These are phyloP conservation scores for Thielaviopsis populi DNA, from an alignment of 2,329 filamentous ascomycete genomes.

Conservation along the genomic window DNA sequence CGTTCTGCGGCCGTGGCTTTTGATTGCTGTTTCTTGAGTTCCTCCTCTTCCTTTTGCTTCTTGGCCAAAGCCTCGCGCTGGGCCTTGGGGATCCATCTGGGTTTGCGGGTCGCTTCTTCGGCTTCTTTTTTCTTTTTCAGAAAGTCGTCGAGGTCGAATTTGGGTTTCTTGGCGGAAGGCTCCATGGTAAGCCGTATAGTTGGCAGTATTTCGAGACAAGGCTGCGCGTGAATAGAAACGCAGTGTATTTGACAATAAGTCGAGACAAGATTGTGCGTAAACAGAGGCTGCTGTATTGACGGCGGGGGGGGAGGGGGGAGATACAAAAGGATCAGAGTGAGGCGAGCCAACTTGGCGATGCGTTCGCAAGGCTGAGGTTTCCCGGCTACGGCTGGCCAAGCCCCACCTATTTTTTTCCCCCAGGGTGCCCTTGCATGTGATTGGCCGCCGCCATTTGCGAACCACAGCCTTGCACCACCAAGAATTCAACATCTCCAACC, in stretches of 20 bases:
- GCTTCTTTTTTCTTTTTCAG: conserved; percentile 73
- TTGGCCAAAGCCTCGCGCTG: conserved; percentile 67
- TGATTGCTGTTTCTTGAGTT: conserved; percentile 22
- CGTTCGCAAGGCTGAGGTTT: not conserved
- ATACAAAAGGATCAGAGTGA: not conserved
- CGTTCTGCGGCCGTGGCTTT: conserved; percentile 13
- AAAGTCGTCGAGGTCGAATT: conserved; percentile 69
- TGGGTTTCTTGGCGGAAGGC: conserved; percentile 29
- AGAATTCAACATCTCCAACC: not conserved
- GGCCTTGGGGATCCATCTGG: conserved; percentile 72
- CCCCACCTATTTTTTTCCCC: not conserved
- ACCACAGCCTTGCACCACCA: not conserved
- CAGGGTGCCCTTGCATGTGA: not conserved
- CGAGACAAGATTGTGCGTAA: too few relatives aligned
- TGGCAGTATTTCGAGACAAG: not conserved
- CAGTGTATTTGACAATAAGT: too few relatives aligned
- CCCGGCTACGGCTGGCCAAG: not conserved
- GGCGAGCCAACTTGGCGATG: not conserved
- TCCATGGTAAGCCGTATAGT: conserved; percentile 10
- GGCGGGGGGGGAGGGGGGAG: too few relatives aligned
- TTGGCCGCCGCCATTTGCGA: not conserved
- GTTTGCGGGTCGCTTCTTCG: conserved; percentile 71
- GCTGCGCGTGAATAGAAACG: not conserved
- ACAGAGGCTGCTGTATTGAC: too few relatives aligned
- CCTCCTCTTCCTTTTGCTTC: conserved; percentile 57